Evolutionary conservation across 2,329 filamentous ascomycete species (phyloP).

Genomic region (Escovopsis sp.): DNA sequence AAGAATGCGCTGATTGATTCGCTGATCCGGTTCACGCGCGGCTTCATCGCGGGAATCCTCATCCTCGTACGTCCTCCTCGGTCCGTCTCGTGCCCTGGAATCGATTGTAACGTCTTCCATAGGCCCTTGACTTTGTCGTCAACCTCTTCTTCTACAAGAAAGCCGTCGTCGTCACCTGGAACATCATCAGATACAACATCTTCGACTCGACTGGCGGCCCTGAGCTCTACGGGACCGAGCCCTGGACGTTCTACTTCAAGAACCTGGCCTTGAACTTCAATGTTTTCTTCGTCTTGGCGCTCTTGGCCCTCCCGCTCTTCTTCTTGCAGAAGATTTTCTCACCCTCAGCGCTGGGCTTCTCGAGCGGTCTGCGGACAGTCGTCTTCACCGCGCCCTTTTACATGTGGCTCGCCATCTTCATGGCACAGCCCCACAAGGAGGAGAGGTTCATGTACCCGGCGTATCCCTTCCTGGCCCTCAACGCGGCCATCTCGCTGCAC

Average conservation of each 20-base stretch:
- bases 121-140: constrained; percentile 55
- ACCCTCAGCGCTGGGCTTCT: constrained; percentile 44
- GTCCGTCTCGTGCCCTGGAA: too few species aligned
- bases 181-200: constrained; percentile 92
- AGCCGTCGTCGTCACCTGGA: constrained; percentile 64
- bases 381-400: constrained; percentile 81
- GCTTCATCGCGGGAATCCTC: constrained; percentile 48
- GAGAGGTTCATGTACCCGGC: constrained; percentile 97
- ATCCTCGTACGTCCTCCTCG: constrained; percentile 45
- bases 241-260: constrained; percentile 91
- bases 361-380: constrained; percentile 59
- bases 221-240: constrained; percentile 87
- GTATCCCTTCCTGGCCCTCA: constrained; percentile 81
- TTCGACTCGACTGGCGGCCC: constrained; percentile 73
- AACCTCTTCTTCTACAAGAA: constrained; percentile 81
- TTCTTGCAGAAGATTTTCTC: constrained; percentile 54
- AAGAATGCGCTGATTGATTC: constrained; percentile 45
- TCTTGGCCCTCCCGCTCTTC: constrained; percentile 61
- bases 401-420: constrained; percentile 87
- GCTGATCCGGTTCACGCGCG: constrained; percentile 49
- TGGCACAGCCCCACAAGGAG: constrained; percentile 87
- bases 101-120: background rate
- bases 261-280: constrained; percentile 94
- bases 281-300: constrained; percentile 73
- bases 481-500: constrained; percentile 73